phyloP scores from a whole-genome alignment of 78 protist genomes.

The Dictyostelium capitatum region DNA sequence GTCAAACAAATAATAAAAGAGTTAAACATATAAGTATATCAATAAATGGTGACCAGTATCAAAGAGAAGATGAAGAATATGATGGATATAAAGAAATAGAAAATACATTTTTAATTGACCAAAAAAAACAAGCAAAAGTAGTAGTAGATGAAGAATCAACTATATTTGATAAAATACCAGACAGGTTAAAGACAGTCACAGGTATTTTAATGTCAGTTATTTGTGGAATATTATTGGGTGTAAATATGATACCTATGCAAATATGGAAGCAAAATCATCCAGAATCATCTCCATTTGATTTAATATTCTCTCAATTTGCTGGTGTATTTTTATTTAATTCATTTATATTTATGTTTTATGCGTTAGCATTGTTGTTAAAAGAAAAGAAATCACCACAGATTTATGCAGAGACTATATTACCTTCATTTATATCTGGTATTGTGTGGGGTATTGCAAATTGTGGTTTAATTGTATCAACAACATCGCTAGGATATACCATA shows the following conservation, averaged over 20 bases:
- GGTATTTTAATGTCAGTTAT: constrained; percentile 45
- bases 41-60: constrained; percentile 10
- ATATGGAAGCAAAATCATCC: constrained; percentile 70
- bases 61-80: neutral
- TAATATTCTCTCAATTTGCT: constrained; percentile 87
- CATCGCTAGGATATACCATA: constrained; percentile 64
- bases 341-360: constrained; percentile 72
- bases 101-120: neutral
- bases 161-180: constrained; percentile 38
- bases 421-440: constrained; percentile 87
- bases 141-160: neutral
- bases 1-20: neutral
- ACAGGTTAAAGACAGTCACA: neutral
- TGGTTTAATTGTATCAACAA: constrained; percentile 79
- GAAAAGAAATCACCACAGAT: constrained; percentile 65
- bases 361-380: neutral
- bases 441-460: constrained; percentile 88
- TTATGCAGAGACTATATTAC: constrained; percentile 77
- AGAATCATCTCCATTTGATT: constrained; percentile 52
- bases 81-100: neutral
- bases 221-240: constrained; percentile 61
- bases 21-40: neutral
- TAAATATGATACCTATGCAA: constrained; percentile 82
- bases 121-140: neutral
- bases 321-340: constrained; percentile 90